Evolutionary conservation across 2,329 filamentous ascomycete genomes (phyloP).

Genomic region (Beauveria varroae): DNA sequence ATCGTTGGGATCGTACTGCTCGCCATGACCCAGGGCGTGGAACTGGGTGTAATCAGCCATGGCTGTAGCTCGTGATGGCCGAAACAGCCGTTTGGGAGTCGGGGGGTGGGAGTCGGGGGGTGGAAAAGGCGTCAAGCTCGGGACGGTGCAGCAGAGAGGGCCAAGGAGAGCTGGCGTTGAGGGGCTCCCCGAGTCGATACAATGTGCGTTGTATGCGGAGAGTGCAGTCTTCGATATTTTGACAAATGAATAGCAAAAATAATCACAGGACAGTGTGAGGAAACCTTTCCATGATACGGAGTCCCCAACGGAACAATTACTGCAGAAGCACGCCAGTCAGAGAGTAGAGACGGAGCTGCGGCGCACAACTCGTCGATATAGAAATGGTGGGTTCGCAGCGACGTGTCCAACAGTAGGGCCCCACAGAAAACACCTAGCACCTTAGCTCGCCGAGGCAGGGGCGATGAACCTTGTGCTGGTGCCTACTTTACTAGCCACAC

Average conservation of each 20-base stretch:
- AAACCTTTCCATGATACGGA: neutral
- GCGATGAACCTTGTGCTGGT: neutral
- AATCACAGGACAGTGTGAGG: too few species aligned
- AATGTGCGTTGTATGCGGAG: neutral
- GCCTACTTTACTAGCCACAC: neutral
- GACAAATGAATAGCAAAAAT: neutral
- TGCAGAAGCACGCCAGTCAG: neutral
- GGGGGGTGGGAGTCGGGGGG: neutral
- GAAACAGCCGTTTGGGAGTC: neutral
- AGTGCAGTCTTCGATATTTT: neutral
- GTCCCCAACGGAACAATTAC: neutral
- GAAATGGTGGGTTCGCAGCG: conserved; percentile 1
- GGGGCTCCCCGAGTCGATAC: conserved; percentile 1
- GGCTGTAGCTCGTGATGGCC: conserved; percentile 13
- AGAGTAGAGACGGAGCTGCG: neutral
- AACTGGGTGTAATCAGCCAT: conserved; percentile 52
- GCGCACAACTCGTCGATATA: neutral
- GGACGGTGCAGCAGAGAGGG: neutral
- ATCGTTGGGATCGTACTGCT: conserved; percentile 47
- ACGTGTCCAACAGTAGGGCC: conserved; percentile 3
- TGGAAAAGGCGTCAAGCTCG: neutral
- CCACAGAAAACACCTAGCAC: neutral
- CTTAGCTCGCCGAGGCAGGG: neutral
- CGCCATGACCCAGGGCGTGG: conserved; percentile 49
- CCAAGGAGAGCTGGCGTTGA: neutral